Evolutionary conservation across 2,329 filamentous ascomycete species (phyloP).

Genomic region (Nemania bipapillata): DNA sequence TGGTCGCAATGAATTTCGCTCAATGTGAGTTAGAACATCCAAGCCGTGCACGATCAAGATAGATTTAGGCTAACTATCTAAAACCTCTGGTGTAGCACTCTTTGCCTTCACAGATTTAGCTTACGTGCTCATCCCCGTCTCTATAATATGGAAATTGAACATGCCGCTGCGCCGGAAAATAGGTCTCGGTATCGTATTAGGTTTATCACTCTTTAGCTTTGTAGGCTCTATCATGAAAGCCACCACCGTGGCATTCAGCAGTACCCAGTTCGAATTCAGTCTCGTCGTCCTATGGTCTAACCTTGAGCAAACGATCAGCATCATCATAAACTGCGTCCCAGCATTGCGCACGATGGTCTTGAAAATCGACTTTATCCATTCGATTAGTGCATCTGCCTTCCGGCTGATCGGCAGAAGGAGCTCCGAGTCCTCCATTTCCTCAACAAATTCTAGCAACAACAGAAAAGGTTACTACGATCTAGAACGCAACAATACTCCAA

Average conservation of each 20-base stretch:
- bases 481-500: too few species aligned
- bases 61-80: too few species aligned
- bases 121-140: not conserved
- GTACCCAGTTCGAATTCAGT: constrained; percentile 3
- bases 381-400: not conserved
- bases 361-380: constrained; percentile 2
- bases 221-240: constrained; percentile 18
- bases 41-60: too few species aligned
- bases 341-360: not conserved
- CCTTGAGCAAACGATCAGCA: constrained; percentile 7
- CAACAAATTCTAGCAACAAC: too few species aligned
- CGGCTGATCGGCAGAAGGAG: too few species aligned
- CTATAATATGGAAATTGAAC: constrained; percentile 5
- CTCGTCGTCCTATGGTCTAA: constrained; percentile 6
- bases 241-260: not conserved
- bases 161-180: constrained; percentile 9
- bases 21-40: too few species aligned
- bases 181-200: not conserved
- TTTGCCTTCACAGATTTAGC: constrained; percentile 8
- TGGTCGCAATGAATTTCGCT: too few species aligned
- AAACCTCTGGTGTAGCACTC: not conserved
- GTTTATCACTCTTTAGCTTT: constrained; percentile 1
- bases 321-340: constrained; percentile 12
- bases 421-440: too few species aligned
- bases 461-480: too few species aligned